These are phyloP conservation scores for Gaultheria prostrata DNA, from an alignment of 148 eudicot genomes.

Conservation along the genomic window DNA sequence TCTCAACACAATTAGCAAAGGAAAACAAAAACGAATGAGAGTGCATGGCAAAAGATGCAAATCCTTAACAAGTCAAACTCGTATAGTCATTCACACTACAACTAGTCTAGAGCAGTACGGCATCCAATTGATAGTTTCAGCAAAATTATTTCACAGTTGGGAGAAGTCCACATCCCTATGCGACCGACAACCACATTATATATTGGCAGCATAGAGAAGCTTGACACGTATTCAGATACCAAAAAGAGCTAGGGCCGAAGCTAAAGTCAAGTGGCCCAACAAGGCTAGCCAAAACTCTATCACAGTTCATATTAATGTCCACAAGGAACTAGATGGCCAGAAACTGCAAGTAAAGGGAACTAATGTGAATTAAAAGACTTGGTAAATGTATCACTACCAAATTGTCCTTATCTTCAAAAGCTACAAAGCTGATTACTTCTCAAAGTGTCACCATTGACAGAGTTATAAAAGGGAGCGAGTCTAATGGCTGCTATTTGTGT, in stretches of 20 bases:
- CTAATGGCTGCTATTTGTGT: background rate
- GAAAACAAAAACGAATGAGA: constrained; percentile 9
- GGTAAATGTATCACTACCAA: background rate
- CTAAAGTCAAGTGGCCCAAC: background rate
- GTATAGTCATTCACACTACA: background rate
- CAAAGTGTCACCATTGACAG: background rate
- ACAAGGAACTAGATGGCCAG: background rate
- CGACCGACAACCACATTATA: background rate
- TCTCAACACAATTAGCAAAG: constrained; percentile 13
- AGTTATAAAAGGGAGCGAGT: background rate
- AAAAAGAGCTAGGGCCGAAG: background rate
- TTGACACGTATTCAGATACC: background rate
- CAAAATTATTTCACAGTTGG: background rate
- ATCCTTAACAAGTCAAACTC: background rate
- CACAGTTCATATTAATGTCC: background rate
- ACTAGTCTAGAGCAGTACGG: background rate
- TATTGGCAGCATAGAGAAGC: background rate
- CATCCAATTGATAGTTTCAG: background rate
- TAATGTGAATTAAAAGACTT: background rate
- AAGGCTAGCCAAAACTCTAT: background rate
- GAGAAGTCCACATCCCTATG: background rate
- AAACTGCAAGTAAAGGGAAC: background rate
- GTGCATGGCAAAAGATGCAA: background rate
- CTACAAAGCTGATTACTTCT: background rate
- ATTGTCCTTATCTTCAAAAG: background rate